Base-by-base conservation (phyloP, 148 eudicot species). In the Bassia scoparia region DNA sequence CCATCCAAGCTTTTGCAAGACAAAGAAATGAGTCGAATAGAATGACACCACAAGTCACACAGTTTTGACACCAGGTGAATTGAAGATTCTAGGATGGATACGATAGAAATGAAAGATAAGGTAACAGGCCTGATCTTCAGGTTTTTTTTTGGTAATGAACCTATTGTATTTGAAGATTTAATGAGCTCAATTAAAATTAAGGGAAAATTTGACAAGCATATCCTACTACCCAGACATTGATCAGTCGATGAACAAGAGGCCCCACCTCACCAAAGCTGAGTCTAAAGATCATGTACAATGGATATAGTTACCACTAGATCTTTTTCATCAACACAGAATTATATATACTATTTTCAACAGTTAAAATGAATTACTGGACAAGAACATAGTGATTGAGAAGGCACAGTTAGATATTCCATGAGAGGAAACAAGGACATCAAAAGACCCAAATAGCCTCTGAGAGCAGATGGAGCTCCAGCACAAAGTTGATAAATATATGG, bases 401-500 rank as follows among this genome's bases (percentile, higher is more conserved):
- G 18, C 43, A 66, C 38, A 54, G 21, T 16, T 27, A 27, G 31
- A 74, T n/a, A 35, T 63, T 44, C 23, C 27, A 69, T 43, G 49
- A 2, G 29, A 34, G 34, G 18, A 44, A 0, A 2, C 7, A 26
- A 29, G 69, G 63, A 33, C 34, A 65, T 34, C 15, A 56, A 54
- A 55, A 76, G 37, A n/a, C n/a, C 33, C 24, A 2, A 35, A n/a
- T 59, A 86, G 92, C 99, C 97, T 90, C 82, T 84, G 21, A 95
- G 88, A 67, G 80, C 63, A 69, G 84, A 63, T 76, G 97, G 84
- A 78, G 99, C 97, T 79, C 99, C 99, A 16, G 94, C 88, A 88
- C 99, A 95, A 68, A 95, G 90, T 77, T 95, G 99, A 88, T 95
- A 95, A 81, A 95, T 73, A 92, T 88, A 88, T 95, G 99, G 82